Evolutionary conservation across 176 grass and related monocot genomes (phyloP), one percentile per base, ranked within the genome.

Genomic region (Oryza coarctata): DNA sequence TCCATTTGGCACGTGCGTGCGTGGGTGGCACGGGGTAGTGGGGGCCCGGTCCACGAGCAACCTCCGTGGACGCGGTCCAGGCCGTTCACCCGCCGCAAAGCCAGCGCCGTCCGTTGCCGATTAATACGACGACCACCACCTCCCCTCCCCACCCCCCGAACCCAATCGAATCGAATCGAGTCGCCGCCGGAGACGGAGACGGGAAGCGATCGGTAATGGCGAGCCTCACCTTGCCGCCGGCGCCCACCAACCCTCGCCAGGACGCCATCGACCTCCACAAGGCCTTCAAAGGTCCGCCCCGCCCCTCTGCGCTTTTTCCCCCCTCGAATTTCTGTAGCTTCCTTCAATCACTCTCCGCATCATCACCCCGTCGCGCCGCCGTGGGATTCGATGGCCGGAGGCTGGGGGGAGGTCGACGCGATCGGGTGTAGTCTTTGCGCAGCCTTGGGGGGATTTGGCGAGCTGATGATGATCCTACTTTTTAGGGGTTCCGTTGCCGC

Each of bases 181-280:
- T 60, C 55, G 55, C 81, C 78, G 65, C 73, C 35, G 44, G 71
- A 33, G 18, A 31, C 71, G 15, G 69, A 64, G 52, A 25, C 26
- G 82, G 75, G 43, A 4, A 36, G 58, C 82, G 80, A 25, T 8
- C 70, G 64, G 79, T 77, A 68, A 99, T 99, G 97, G 78, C 97
- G 70, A 94, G 91, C 62, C 77, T 96, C 74, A 92, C 75, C 83
- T 1, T 99, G 64, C 93, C 93, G 29, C 93, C 97, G 70, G 90
- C 76, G 58, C 79, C 38, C 11, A 36, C 91, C 26, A 89, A 87
- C 40, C 83, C 93, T 41, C 93, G 93, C 80, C 97, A 99, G 82
- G 97, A 99, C 80, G 97, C 97, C 89, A 90, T 92, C 66, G 97
- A 99, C 75, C 97, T 99, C 62, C 84, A 99, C 91, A 99, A 99